Conservation (phyloP, 2,329 filamentous ascomycete species). For the Ophiostoma triangulosporum region DNA sequence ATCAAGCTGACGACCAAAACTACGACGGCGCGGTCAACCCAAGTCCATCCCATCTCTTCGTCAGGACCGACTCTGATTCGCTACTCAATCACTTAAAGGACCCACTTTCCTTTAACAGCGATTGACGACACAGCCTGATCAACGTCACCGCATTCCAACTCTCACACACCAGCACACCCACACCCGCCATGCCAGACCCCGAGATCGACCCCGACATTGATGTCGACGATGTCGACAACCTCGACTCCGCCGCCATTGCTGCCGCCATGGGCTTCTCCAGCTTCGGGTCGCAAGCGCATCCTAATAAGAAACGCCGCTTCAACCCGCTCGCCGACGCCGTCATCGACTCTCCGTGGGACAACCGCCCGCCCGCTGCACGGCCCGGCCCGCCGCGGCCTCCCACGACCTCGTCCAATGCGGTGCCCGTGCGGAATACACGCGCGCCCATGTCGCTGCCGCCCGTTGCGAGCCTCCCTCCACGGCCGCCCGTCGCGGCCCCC, state of each 20-base stretch:
- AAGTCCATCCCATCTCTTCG: too few relatives aligned
- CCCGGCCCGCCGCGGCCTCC: neutral
- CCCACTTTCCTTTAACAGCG: too few relatives aligned
- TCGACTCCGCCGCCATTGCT: slow-evolving; percentile 43
- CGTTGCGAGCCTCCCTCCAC: neutral
- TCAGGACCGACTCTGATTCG: neutral
- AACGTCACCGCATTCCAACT: neutral
- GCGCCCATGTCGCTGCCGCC: slow-evolving; percentile 1
- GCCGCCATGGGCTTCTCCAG: slow-evolving; percentile 60
- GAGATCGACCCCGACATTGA: slow-evolving; percentile 5
- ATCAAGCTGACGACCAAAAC: too few relatives aligned
- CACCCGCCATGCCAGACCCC: neutral
- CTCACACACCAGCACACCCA: neutral
- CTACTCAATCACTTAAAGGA: neutral
- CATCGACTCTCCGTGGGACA: slow-evolving; percentile 20
- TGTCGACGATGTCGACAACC: slow-evolving; percentile 13
- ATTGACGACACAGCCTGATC: neutral
- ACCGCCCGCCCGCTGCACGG: slow-evolving; percentile 7
- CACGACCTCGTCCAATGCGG: neutral
- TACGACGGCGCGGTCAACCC: too few relatives aligned
- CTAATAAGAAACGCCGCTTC: slow-evolving; percentile 54
- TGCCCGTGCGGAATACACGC: neutral
- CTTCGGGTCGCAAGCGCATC: slow-evolving; percentile 44
- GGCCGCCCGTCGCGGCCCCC: neutral
- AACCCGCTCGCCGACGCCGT: slow-evolving; percentile 42